Percentiles rank a stretch among this genome's conserved stretches.
Conservation (phyloP, 768 basidiomycete genomes). For the Russula foetens region DNA sequence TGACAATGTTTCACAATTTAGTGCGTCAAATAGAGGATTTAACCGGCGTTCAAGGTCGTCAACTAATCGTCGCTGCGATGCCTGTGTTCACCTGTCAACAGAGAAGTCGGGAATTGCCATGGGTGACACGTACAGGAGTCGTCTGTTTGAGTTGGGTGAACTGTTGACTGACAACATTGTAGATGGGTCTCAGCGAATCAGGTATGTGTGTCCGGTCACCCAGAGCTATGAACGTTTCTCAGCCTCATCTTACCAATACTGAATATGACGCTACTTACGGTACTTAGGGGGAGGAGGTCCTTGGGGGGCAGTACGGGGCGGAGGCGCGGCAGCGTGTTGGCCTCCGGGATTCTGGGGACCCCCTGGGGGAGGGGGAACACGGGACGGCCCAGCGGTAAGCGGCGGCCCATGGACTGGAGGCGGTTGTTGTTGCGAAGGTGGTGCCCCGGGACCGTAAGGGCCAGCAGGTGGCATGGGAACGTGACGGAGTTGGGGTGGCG, state of each 20-base stretch:
- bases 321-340: slow-evolving; percentile 3
- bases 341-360: slow-evolving; percentile 2
- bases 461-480: slow-evolving; percentile 17
- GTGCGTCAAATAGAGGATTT: slow-evolving; percentile 80
- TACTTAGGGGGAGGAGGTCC: slow-evolving; percentile 37
- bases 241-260: background rate
- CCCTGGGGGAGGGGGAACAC: slow-evolving; percentile 26
- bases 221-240: slow-evolving; percentile 42
- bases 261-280: slow-evolving; percentile 40
- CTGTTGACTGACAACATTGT: slow-evolving; percentile 53
- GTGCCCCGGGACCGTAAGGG: slow-evolving; percentile 23
- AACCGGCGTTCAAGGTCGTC: slow-evolving; percentile 85
- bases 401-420: slow-evolving; percentile 10
- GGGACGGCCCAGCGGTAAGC: slow-evolving; percentile 21
- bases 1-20: slow-evolving; percentile 84
- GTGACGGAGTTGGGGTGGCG: slow-evolving; percentile 23
- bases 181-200: slow-evolving; percentile 55
- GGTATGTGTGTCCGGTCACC: slow-evolving; percentile 94
- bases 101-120: background rate
- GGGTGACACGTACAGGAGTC: slow-evolving; percentile 52
- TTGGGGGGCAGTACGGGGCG: slow-evolving; percentile 2
- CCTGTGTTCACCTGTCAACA: slow-evolving; percentile 33
- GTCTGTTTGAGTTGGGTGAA: slow-evolving; percentile 62
- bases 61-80: slow-evolving; percentile 73
- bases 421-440: slow-evolving; percentile 9